A percentile compares a stretch with the other conserved stretches of the same genome.
These are phyloP conservation scores for Phialocephala subalpina DNA, from an alignment of 2,329 filamentous ascomycete genomes.

Conservation along the genomic window DNA sequence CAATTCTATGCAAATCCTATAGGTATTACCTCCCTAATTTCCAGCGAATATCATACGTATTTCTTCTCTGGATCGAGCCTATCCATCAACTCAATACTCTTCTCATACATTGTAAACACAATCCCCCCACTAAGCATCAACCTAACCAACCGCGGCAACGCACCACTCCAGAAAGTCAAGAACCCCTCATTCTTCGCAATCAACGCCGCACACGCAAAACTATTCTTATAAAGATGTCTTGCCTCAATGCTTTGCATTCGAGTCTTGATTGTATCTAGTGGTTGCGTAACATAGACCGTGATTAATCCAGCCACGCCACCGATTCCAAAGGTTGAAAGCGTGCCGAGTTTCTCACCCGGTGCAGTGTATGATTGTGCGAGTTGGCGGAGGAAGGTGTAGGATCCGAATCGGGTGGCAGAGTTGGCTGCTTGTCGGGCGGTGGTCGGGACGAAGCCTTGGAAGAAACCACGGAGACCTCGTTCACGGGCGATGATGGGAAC, in stretches of 20 bases:
- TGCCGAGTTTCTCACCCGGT: conserved; percentile 93
- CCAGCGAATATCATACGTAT: conserved; percentile 67
- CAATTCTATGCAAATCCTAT: conserved; percentile 17
- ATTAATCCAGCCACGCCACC: conserved; percentile 89
- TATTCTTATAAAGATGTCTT: conserved; percentile 82
- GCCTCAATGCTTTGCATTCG: conserved; percentile 97
- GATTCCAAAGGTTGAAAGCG: conserved; percentile 87
- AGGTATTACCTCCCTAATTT: background rate
- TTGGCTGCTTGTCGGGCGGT: conserved; percentile 96
- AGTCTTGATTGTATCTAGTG: conserved; percentile 94
- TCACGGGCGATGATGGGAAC: conserved; percentile 87
- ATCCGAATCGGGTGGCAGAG: conserved; percentile 88
- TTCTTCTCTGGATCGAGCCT: conserved; percentile 81
- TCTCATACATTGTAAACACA: conserved; percentile 98
- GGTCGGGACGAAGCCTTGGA: conserved; percentile 95
- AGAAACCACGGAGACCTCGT: conserved; percentile 89
- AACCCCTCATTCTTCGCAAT: conserved; percentile 92
- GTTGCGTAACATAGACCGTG: conserved; percentile 81
- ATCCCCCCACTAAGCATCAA: conserved; percentile 93
- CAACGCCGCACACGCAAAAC: conserved; percentile 79
- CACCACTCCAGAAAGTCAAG: conserved; percentile 92
- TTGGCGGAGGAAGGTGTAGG: conserved; percentile 91
- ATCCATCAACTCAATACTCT: conserved; percentile 89
- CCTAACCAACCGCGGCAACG: conserved; percentile 82
- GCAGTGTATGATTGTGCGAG: conserved; percentile 90